phyloP scores from a whole-genome alignment of 495 filamentous ascomycete genomes.

The Bacidia gigantensis region DNA sequence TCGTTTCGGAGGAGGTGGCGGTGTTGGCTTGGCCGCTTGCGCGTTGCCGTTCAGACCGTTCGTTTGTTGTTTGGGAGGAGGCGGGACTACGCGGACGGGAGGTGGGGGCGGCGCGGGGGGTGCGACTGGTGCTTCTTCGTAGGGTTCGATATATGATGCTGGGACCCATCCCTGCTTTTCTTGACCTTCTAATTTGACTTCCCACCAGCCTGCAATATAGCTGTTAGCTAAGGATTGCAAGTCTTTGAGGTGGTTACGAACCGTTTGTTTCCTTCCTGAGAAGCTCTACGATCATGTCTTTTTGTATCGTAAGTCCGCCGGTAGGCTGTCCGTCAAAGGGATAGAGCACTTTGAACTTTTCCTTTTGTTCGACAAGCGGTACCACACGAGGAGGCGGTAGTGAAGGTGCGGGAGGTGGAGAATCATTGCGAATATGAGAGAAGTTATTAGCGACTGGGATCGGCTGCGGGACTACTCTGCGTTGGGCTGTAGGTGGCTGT shows the following conservation, averaged over 20 bases:
- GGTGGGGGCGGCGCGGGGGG: slow-evolving; percentile 44
- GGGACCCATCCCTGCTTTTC: slow-evolving; percentile 79
- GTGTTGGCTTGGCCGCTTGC: slow-evolving; percentile 49
- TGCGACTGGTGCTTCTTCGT: slow-evolving; percentile 38
- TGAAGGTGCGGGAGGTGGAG: slow-evolving; percentile 43
- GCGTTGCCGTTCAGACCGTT: slow-evolving; percentile 31
- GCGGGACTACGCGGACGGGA: slow-evolving; percentile 30
- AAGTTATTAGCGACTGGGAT: slow-evolving; percentile 32
- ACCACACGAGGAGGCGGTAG: slow-evolving; percentile 49
- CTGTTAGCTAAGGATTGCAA: slow-evolving; percentile 16
- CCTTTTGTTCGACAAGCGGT: slow-evolving; percentile 39
- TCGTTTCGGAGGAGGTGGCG: slow-evolving; percentile 82
- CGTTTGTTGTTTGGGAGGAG: slow-evolving; percentile 35
- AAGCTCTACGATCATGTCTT: slow-evolving; percentile 71
- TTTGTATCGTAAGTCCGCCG: slow-evolving; percentile 64
- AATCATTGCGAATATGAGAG: slow-evolving; percentile 38
- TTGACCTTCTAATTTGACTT: slow-evolving; percentile 54
- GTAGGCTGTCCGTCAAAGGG: slow-evolving; percentile 68
- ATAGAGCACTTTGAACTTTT: slow-evolving; percentile 72
- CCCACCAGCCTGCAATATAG: slow-evolving; percentile 68
- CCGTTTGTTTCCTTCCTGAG: slow-evolving; percentile 83
- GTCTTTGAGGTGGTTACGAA: slow-evolving; percentile 33
- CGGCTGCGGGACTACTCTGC: slow-evolving; percentile 31
- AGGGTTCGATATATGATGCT: slow-evolving; percentile 68
- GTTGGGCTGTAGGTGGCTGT: slow-evolving; percentile 31